These are phyloP conservation scores for Neonectria neomacrospora DNA, from an alignment of 2,329 filamentous ascomycete genomes.

Conservation along the genomic window DNA sequence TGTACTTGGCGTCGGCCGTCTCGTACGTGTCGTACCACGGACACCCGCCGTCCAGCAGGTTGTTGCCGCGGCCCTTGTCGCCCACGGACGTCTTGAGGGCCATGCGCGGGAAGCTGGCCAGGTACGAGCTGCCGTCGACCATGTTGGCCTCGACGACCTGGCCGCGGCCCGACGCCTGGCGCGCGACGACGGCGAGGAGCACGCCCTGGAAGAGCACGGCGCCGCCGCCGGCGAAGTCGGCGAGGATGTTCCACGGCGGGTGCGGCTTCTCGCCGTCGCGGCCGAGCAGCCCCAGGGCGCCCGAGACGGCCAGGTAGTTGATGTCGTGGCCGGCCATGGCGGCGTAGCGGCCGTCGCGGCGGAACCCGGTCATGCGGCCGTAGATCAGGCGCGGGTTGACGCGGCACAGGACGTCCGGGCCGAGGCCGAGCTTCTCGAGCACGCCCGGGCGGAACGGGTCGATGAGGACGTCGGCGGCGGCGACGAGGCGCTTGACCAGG, in stretches of 20 bases:
- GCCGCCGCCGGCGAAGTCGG: conserved; percentile 92
- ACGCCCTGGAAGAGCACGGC: conserved; percentile 85
- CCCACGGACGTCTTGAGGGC: conserved; percentile 72
- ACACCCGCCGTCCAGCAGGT: conserved; percentile 83
- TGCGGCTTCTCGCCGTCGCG: conserved; percentile 75
- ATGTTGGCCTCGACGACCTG: conserved; percentile 97
- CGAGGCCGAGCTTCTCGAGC: conserved; percentile 84
- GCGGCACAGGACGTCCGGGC: conserved; percentile 73
- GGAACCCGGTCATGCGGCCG: conserved; percentile 89
- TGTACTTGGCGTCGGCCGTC: conserved; percentile 80
- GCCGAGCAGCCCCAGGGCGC: conserved; percentile 81
- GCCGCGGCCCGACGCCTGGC: conserved; percentile 72
- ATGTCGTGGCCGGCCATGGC: conserved; percentile 96
- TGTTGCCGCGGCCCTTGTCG: conserved; percentile 73
- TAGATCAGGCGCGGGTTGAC: conserved; percentile 82
- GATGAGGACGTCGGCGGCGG: conserved; percentile 86
- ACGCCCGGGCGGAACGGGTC: conserved; percentile 95
- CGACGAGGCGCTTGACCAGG: conserved; percentile 72
- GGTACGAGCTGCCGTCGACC: conserved; percentile 87
- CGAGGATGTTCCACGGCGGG: conserved; percentile 85
- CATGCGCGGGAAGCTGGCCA: conserved; percentile 82
- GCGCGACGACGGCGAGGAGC: conserved; percentile 78
- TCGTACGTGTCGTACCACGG: conserved; percentile 93
- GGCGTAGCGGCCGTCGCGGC: conserved; percentile 85
- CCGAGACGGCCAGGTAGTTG: conserved; percentile 92